A percentile compares a stretch with the other conserved stretches of the same genome.
Evolutionary conservation across 2,329 filamentous ascomycete species (phyloP).

Genomic region (Colletotrichum gigasporum): DNA sequence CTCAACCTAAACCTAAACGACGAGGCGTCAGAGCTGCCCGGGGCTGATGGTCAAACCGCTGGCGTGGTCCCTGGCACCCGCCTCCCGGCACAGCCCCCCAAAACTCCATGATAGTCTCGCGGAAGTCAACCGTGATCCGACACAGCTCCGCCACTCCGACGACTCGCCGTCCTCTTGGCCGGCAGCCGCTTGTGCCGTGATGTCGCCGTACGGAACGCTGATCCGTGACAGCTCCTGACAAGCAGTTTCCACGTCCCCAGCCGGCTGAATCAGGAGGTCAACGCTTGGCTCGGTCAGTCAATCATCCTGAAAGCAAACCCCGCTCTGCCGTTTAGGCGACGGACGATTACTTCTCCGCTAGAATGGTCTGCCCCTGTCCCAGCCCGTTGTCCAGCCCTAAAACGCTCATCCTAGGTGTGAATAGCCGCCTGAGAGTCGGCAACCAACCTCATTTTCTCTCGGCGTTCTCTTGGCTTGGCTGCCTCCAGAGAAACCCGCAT

Average conservation of each 20-base stretch:
- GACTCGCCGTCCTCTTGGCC: no score
- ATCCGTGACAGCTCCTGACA: slow-evolving; percentile 3
- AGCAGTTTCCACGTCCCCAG: not conserved
- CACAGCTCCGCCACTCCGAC: no score
- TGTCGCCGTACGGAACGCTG: not conserved
- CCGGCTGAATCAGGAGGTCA: not conserved
- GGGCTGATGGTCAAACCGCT: no score
- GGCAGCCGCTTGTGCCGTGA: not conserved
- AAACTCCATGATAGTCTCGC: no score
- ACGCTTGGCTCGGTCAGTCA: not conserved
- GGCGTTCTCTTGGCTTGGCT: no score
- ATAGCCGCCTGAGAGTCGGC: not conserved
- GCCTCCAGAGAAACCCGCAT: not conserved
- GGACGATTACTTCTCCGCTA: not conserved
- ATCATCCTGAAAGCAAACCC: not conserved
- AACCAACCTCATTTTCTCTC: not conserved
- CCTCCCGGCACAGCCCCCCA: no score
- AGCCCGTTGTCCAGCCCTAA: not conserved
- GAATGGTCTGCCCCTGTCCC: not conserved
- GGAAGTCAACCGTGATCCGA: no score
- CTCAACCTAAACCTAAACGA: no score
- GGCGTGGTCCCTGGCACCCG: no score
- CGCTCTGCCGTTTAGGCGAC: not conserved
- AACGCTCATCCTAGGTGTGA: not conserved
- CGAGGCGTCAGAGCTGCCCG: no score